Percentiles rank a stretch among this genome's conserved stretches.
Evolutionary conservation across 2,329 filamentous ascomycete species (phyloP).

Genomic region (Xylariaceae sp.): DNA sequence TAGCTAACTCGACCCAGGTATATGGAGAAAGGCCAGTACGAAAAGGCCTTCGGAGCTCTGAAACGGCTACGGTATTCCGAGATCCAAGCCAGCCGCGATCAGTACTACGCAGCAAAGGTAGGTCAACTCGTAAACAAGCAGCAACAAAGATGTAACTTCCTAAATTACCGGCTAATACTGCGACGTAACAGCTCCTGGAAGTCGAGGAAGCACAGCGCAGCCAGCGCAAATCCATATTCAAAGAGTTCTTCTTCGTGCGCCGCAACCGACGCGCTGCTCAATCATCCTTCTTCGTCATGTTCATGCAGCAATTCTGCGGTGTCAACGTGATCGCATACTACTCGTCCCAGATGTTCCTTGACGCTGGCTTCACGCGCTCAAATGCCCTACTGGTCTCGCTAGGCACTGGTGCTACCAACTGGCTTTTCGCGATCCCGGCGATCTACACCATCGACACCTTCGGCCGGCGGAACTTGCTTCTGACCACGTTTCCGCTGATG

Average conservation of each 20-base stretch:
- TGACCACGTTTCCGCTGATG: constrained; percentile 66
- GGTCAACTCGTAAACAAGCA: too few relatives aligned
- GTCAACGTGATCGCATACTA: constrained; percentile 43
- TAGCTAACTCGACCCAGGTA: constrained; percentile 21
- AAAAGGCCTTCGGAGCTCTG: constrained; percentile 41
- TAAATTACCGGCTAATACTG: too few relatives aligned
- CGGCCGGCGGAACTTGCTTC: not conserved
- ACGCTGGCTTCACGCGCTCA: constrained; percentile 35
- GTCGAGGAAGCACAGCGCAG: constrained; percentile 36
- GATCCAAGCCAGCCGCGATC: constrained; percentile 50
- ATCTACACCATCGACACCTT: constrained; percentile 44
- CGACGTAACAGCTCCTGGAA: constrained; percentile 42
- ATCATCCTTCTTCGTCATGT: constrained; percentile 66
- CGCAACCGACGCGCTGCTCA: constrained; percentile 58
- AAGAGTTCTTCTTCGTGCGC: constrained; percentile 53
- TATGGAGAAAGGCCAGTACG: constrained; percentile 40
- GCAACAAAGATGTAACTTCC: too few relatives aligned
- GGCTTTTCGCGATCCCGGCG: constrained; percentile 53
- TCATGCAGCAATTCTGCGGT: constrained; percentile 58
- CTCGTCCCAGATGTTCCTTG: constrained; percentile 40
- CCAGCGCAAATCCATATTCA: constrained; percentile 2
- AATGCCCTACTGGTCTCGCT: constrained; percentile 38
- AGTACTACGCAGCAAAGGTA: constrained; percentile 28
- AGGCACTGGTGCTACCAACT: constrained; percentile 52
- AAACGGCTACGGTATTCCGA: constrained; percentile 41